Conservation (phyloP, 202 grass and related monocot species). For the Dendrocalamus latiflorus region DNA sequence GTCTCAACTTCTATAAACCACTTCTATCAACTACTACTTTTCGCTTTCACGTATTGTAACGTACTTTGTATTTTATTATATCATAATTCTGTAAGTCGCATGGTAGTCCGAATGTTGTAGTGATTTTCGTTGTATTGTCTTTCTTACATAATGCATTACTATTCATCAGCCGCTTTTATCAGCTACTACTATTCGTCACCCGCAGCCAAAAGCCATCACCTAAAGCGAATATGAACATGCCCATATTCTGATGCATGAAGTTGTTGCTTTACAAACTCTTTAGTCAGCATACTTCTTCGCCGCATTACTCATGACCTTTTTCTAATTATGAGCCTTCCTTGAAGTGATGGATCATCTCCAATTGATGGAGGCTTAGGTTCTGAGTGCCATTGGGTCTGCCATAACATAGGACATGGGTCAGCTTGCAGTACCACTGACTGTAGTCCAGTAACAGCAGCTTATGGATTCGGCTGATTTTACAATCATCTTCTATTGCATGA, state of each 20-base stretch:
- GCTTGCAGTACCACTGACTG: not conserved
- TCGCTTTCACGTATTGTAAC: no score
- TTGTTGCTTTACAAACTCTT: not conserved
- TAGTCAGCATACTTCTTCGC: not conserved
- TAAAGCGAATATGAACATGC: no score
- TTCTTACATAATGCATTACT: no score
- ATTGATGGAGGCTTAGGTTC: not conserved
- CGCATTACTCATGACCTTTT: not conserved
- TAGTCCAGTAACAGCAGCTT: conserved; percentile 3
- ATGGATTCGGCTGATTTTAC: not conserved
- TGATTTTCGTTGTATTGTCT: no score
- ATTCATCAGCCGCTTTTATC: no score
- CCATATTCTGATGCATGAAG: not conserved
- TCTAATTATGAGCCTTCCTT: not conserved
- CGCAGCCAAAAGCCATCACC: no score
- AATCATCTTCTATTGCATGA: not conserved
- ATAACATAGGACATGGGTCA: not conserved
- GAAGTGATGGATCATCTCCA: not conserved
- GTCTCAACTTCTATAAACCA: no score
- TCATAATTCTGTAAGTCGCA: no score
- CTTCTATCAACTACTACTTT: no score
- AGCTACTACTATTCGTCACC: no score
- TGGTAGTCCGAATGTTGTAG: no score
- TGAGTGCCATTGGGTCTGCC: not conserved
- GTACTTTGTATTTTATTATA: no score